Conservation (phyloP, 176 grass and related monocot genomes). For the Olyra latifolia region DNA sequence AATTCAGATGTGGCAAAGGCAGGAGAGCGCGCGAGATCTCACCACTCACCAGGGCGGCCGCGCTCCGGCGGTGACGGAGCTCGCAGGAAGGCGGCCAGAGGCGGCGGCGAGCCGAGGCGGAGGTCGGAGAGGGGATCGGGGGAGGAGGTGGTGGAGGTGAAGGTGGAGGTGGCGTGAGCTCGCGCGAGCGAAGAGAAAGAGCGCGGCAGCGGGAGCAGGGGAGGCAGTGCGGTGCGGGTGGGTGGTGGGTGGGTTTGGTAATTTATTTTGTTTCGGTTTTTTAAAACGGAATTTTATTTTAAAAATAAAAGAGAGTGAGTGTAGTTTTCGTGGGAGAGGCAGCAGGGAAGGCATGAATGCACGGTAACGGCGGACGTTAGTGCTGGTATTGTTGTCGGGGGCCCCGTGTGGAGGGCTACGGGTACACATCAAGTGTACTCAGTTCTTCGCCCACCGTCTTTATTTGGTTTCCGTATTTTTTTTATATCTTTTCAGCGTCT, state of each 20-base stretch:
- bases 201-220: background rate
- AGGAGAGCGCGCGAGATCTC: conserved; percentile 6
- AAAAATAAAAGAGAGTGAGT: background rate
- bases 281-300: background rate
- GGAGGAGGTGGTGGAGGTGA: background rate
- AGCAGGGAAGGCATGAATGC: background rate
- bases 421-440: background rate
- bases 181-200: conserved; percentile 30
- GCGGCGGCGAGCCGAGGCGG: background rate
- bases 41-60: background rate
- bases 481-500: too few relatives aligned
- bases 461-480: background rate
- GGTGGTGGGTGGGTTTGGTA: conserved; percentile 3
- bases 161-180: background rate
- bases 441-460: background rate
- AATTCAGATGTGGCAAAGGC: conserved; percentile 32
- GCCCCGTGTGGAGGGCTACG: background rate
- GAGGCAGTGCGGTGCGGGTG: background rate
- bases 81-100: background rate
- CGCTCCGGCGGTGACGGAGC: background rate
- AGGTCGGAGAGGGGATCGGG: background rate
- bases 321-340: conserved; percentile 11
- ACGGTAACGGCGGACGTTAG: conserved; percentile 21
- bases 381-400: background rate
- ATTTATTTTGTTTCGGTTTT: background rate